Evolutionary conservation across 371 early-diverging fungal species (phyloP).

Genomic region (Sporodiniella umbellata): DNA sequence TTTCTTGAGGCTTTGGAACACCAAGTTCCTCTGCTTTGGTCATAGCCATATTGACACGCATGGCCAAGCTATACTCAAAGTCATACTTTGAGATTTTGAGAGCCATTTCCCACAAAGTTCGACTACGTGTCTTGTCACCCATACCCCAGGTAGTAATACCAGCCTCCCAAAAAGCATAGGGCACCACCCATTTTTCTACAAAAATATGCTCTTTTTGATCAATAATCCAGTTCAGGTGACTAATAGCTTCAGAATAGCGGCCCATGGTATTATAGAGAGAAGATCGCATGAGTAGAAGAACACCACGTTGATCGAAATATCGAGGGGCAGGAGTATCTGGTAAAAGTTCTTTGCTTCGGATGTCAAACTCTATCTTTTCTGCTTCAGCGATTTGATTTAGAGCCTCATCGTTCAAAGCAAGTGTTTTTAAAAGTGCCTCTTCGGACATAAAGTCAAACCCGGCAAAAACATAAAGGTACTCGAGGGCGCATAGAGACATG

Average conservation of each 20-base stretch:
- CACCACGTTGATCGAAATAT: slow-evolving; percentile 46
- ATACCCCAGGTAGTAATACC: slow-evolving; percentile 48
- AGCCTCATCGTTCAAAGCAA: slow-evolving; percentile 37
- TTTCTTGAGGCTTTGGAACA: slow-evolving; percentile 20
- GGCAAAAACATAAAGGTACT: slow-evolving; percentile 56
- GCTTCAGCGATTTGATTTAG: slow-evolving; percentile 35
- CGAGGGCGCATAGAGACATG: slow-evolving; percentile 53
- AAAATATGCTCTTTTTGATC: slow-evolving; percentile 49
- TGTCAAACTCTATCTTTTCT: slow-evolving; percentile 42
- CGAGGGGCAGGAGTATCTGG: slow-evolving; percentile 44
- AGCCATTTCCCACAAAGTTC: slow-evolving; percentile 43
- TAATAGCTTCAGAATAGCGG: slow-evolving; percentile 34
- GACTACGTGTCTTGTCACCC: slow-evolving; percentile 36
- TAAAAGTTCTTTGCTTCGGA: slow-evolving; percentile 40
- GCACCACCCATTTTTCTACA: slow-evolving; percentile 56
- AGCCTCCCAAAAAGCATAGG: slow-evolving; percentile 60
- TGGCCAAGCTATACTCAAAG: slow-evolving; percentile 44
- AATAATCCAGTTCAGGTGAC: slow-evolving; percentile 59
- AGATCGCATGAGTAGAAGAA: slow-evolving; percentile 38
- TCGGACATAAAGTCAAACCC: slow-evolving; percentile 57
- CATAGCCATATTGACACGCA: slow-evolving; percentile 42
- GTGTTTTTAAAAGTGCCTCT: slow-evolving; percentile 31
- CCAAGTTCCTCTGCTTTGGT: slow-evolving; percentile 42
- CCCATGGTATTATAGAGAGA: slow-evolving; percentile 40
- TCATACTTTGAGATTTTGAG: slow-evolving; percentile 41